A percentile compares a stretch with the other conserved stretches of the same genome.
These are phyloP conservation scores for Metarhizium rileyi DNA, from an alignment of 2,329 filamentous ascomycete genomes.

Conservation along the genomic window DNA sequence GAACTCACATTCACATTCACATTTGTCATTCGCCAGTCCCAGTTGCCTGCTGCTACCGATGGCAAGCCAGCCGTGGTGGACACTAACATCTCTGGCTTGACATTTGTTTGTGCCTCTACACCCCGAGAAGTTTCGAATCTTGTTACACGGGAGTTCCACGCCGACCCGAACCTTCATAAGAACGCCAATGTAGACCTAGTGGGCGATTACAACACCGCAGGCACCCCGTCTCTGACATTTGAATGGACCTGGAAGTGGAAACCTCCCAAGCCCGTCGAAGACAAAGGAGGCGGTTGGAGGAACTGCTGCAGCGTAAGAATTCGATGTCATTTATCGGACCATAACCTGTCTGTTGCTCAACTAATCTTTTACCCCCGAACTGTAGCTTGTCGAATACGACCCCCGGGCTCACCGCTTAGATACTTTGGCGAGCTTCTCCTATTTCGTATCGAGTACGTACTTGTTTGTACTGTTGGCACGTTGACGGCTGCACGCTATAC, in stretches of 20 bases:
- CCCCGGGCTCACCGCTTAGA: conserved; percentile 81
- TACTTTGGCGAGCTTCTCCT: conserved; percentile 85
- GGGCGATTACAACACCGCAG: conserved; percentile 80
- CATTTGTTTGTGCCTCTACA: conserved; percentile 83
- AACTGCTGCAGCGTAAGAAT: conserved; percentile 73
- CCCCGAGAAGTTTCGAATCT: conserved; percentile 84
- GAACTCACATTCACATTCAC: conserved; percentile 90
- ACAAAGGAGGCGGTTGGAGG: conserved; percentile 85
- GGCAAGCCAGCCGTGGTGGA: conserved; percentile 44
- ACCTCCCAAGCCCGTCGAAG: conserved; percentile 71
- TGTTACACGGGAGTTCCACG: conserved; percentile 90
- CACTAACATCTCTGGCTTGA: conserved; percentile 77
- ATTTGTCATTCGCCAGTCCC: conserved; percentile 61
- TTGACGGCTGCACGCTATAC: background rate
- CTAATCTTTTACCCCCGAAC: background rate
- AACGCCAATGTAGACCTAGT: conserved; percentile 92
- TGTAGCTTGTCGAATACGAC: conserved; percentile 90
- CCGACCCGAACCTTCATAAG: conserved; percentile 94
- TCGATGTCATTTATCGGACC: background rate
- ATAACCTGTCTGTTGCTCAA: background rate
- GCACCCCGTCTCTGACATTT: conserved; percentile 76
- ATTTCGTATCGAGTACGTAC: conserved; percentile 76
- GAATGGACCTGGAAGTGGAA: conserved; percentile 98
- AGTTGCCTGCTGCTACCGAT: conserved; percentile 36
- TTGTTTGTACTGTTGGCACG: background rate